phyloP scores from a whole-genome alignment of 2,329 filamentous ascomycete genomes.

The Pyrenochaeta sp. region DNA sequence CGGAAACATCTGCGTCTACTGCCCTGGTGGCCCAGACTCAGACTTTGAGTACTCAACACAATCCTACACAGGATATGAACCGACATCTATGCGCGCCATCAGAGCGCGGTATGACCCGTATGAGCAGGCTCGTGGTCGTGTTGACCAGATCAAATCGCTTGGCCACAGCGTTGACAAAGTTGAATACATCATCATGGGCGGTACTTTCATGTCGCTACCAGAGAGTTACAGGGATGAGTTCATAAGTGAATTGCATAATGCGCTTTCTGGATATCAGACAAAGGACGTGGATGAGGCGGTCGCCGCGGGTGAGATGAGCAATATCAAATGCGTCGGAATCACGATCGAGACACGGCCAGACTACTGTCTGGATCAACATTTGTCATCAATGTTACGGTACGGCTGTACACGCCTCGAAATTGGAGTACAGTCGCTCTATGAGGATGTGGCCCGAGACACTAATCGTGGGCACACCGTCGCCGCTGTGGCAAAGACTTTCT shows the following conservation, averaged over 20 bases:
- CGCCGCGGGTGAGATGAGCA: conserved; percentile 92
- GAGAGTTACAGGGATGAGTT: conserved; percentile 91
- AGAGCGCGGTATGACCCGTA: conserved; percentile 97
- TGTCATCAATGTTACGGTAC: conserved; percentile 96
- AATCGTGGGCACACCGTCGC: conserved; percentile 97
- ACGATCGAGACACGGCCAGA: conserved; percentile 98
- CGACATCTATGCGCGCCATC: conserved; percentile 97
- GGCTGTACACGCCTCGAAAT: conserved; percentile 95
- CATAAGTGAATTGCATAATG: conserved; percentile 95
- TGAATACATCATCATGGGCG: conserved; percentile 99
- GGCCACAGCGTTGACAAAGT: conserved; percentile 99
- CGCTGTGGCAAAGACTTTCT: conserved; percentile 95
- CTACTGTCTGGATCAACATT: conserved; percentile 94
- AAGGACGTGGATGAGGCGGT: conserved; percentile 96
- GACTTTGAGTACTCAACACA: conserved; percentile 99
- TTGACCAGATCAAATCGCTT: conserved; percentile 94
- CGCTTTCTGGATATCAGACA: conserved; percentile 93
- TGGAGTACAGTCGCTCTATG: conserved; percentile 95
- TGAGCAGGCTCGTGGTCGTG: conserved; percentile 92
- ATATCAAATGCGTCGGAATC: conserved; percentile 96
- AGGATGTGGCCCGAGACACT: conserved; percentile 97
- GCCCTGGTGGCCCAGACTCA: conserved; percentile 94
- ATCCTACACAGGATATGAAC: conserved; percentile 98
- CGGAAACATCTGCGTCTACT: conserved; percentile 99
- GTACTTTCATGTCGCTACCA: conserved; percentile 97